A percentile compares a stretch with the other conserved stretches of the same genome.
These are phyloP conservation scores for Ogataea ganodermae DNA, from an alignment of 805 yeast genomes.

Conservation along the genomic window DNA sequence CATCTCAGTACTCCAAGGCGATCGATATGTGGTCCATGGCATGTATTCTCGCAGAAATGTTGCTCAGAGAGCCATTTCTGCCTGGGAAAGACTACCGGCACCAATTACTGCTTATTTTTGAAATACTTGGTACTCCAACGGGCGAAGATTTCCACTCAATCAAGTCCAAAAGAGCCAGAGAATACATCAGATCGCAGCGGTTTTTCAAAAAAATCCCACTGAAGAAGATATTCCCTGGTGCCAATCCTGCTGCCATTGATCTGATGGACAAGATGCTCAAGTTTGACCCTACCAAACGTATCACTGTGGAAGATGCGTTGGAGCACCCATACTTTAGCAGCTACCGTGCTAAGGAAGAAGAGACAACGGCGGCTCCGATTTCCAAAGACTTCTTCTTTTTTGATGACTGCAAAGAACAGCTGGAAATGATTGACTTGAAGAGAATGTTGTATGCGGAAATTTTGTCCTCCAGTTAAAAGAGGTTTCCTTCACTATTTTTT, in stretches of 20 bases:
- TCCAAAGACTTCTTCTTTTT: slow-evolving; percentile 59
- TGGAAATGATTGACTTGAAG: slow-evolving; percentile 51
- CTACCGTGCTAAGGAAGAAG: slow-evolving; percentile 74
- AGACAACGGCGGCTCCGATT: slow-evolving; percentile 56
- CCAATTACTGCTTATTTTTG: slow-evolving; percentile 66
- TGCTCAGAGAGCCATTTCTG: slow-evolving; percentile 61
- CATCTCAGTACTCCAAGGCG: slow-evolving; percentile 71
- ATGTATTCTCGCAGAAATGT: slow-evolving; percentile 72
- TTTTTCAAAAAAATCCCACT: slow-evolving; percentile 59
- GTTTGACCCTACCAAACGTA: slow-evolving; percentile 80
- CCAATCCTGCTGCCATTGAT: slow-evolving; percentile 55
- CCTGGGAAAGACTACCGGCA: slow-evolving; percentile 77
- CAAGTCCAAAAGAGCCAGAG: slow-evolving; percentile 73
- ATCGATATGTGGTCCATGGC: slow-evolving; percentile 84
- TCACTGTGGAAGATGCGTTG: slow-evolving; percentile 80
- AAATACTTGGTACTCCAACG: slow-evolving; percentile 70
- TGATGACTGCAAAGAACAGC: slow-evolving; percentile 53
- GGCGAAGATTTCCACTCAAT: slow-evolving; percentile 74
- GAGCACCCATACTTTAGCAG: slow-evolving; percentile 73
- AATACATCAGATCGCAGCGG: slow-evolving; percentile 70
- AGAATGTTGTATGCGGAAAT: slow-evolving; percentile 54
- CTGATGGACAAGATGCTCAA: slow-evolving; percentile 70
- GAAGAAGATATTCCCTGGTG: slow-evolving; percentile 48
- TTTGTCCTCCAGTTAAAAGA: slow-evolving; percentile 37
- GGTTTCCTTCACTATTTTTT: too few species aligned